These are phyloP conservation scores for Salmacisia buchloeana DNA, from an alignment of 1,284 basidiomycete species.

Conservation along the genomic window DNA sequence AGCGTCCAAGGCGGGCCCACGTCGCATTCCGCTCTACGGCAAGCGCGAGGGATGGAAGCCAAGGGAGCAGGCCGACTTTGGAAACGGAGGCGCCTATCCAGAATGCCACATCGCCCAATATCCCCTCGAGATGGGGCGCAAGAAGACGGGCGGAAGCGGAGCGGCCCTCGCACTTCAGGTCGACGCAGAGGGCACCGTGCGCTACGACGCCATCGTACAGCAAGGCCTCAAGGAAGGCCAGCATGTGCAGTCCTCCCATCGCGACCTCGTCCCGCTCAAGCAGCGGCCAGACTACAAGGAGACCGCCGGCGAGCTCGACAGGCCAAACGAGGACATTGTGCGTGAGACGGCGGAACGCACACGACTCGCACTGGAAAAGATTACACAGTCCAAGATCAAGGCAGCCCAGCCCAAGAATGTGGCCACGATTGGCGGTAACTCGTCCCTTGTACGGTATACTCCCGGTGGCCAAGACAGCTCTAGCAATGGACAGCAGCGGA, in stretches of 20 bases:
- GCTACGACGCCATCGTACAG: conserved; percentile 92
- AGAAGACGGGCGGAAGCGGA: conserved; percentile 69
- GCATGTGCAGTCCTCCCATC: conserved; percentile 86
- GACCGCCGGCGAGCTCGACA: conserved; percentile 65
- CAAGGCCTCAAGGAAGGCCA: conserved; percentile 85
- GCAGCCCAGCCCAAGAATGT: conserved; percentile 71
- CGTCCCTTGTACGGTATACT: conserved; percentile 86
- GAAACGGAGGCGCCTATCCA: conserved; percentile 89
- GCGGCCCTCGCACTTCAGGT: conserved; percentile 94
- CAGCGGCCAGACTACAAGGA: conserved; percentile 78
- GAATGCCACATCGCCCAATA: conserved; percentile 98
- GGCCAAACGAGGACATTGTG: conserved; percentile 85
- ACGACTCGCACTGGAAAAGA: conserved; percentile 80
- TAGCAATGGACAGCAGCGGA: conserved; percentile 73
- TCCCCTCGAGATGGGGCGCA: conserved; percentile 87
- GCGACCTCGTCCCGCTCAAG: conserved; percentile 87
- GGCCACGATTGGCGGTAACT: conserved; percentile 21
- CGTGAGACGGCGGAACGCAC: conserved; percentile 84
- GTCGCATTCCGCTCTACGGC: conserved; percentile 68
- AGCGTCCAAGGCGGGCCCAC: background rate
- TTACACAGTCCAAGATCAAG: conserved; percentile 92
- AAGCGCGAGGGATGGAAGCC: conserved; percentile 83
- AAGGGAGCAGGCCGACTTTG: conserved; percentile 72
- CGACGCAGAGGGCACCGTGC: conserved; percentile 88
- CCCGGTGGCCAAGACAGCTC: conserved; percentile 67